phyloP scores from a whole-genome alignment of 306 rosid genomes.

The Neltuma alba region DNA sequence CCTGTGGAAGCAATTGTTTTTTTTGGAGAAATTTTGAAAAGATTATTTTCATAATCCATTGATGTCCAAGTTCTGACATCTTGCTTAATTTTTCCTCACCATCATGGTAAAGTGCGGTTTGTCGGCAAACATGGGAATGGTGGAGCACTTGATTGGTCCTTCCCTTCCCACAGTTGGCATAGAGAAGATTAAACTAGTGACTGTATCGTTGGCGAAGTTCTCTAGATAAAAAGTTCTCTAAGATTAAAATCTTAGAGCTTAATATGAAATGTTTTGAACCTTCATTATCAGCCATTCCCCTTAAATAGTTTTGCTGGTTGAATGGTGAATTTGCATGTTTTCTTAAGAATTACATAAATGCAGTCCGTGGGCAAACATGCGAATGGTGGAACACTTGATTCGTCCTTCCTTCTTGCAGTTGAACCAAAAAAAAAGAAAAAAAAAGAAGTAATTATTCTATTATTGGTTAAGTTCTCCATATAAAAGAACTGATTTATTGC shows the following conservation, averaged over 20 bases:
- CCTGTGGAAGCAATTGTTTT: conserved; percentile 29
- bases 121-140: background rate
- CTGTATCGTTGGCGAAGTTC: background rate
- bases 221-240: no score
- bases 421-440: background rate
- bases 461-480: background rate
- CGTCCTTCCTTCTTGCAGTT: background rate
- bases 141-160: background rate
- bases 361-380: background rate
- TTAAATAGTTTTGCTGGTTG: background rate
- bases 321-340: background rate
- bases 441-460: background rate
- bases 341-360: background rate
- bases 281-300: background rate
- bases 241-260: background rate
- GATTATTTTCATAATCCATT: conserved; percentile 27
- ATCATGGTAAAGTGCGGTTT: conserved; percentile 10
- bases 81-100: conserved; percentile 26
- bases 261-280: background rate
- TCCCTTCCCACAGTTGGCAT: background rate
- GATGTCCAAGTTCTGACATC: conserved; percentile 30
- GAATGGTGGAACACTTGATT: background rate
- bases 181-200: background rate
- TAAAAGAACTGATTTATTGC: background rate
- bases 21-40: conserved; percentile 28